These are phyloP conservation scores for Ganoderma meredithae DNA, from an alignment of 1,284 basidiomycete species.

Conservation along the genomic window DNA sequence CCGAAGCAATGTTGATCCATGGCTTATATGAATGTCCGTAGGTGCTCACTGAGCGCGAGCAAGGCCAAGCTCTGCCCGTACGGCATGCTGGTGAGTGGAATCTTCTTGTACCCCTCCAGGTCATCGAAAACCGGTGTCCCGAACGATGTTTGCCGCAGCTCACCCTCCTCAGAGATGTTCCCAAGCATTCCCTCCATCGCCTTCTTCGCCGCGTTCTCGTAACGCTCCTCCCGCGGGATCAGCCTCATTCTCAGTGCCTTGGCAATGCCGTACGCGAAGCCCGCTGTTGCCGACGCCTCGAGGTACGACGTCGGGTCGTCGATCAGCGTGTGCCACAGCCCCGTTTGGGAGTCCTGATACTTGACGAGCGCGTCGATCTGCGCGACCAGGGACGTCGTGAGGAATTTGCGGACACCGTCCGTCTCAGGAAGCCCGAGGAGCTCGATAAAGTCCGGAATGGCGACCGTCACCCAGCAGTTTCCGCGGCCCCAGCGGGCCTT, in stretches of 20 bases:
- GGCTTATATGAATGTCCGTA: conserved; percentile 49
- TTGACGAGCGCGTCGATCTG: conserved; percentile 64
- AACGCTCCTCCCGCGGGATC: conserved; percentile 53
- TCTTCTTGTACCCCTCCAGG: conserved; percentile 61
- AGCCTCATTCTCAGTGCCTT: conserved; percentile 58
- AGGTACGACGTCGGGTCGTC: conserved; percentile 65
- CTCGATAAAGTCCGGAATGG: conserved; percentile 70
- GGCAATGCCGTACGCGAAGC: conserved; percentile 68
- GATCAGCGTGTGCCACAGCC: conserved; percentile 70
- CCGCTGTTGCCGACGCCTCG: conserved; percentile 66
- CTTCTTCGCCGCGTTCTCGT: conserved; percentile 52
- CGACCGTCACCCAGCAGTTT: conserved; percentile 71
- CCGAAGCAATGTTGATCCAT: no score
- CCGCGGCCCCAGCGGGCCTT: conserved; percentile 68
- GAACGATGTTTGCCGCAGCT: conserved; percentile 63
- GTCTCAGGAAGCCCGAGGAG: conserved; percentile 50
- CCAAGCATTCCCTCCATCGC: conserved; percentile 61
- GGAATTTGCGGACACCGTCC: conserved; percentile 56
- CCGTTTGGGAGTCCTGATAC: conserved; percentile 56
- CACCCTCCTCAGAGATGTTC: conserved; percentile 60
- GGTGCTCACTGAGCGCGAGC: conserved; percentile 54
- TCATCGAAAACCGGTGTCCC: conserved; percentile 66
- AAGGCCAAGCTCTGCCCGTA: conserved; percentile 69
- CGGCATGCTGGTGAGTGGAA: conserved; percentile 69
- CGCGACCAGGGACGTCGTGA: conserved; percentile 54